Conservation (phyloP, 2,329 filamentous ascomycete species). For the Hymenoscyphus fructigenus region DNA sequence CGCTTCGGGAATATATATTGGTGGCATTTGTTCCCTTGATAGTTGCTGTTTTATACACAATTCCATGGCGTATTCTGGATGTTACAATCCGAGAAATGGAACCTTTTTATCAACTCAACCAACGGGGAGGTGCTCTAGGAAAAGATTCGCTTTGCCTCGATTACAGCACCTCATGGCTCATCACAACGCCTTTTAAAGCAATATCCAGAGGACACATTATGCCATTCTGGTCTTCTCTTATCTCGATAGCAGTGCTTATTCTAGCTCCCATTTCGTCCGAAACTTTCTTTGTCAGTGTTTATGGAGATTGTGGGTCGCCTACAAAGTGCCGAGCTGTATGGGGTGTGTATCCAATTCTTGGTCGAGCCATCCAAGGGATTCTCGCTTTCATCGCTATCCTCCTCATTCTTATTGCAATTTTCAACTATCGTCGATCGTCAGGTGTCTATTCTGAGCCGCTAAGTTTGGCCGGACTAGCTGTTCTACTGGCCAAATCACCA, state of each 20-base stretch:
- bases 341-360: conserved; percentile 24
- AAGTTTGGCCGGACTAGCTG: conserved; percentile 27
- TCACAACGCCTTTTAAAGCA: conserved; percentile 21
- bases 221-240: conserved; percentile 21
- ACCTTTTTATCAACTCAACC: conserved; percentile 43
- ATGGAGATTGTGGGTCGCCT: conserved; percentile 17
- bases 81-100: conserved; percentile 41
- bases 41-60: conserved; percentile 41
- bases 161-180: conserved; percentile 18
- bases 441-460: conserved; percentile 30
- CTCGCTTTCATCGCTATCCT: conserved; percentile 28
- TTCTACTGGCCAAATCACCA: conserved; percentile 26
- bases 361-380: conserved; percentile 25
- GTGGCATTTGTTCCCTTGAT: conserved; percentile 46
- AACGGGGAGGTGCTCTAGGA: conserved; percentile 40
- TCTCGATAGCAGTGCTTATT: conserved; percentile 18
- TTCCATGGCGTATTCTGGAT: conserved; percentile 43
- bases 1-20: conserved; percentile 39
- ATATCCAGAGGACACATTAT: conserved; percentile 19
- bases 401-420: conserved; percentile 18
- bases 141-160: conserved; percentile 37
- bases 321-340: conserved; percentile 16
- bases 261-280: conserved; percentile 24
- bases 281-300: conserved; percentile 21
- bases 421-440: conserved; percentile 19